Evolutionary conservation across 2,329 filamentous ascomycete genomes (phyloP), one percentile per base, ranked within the genome.

Genomic region (Hypoxylon sp.): DNA sequence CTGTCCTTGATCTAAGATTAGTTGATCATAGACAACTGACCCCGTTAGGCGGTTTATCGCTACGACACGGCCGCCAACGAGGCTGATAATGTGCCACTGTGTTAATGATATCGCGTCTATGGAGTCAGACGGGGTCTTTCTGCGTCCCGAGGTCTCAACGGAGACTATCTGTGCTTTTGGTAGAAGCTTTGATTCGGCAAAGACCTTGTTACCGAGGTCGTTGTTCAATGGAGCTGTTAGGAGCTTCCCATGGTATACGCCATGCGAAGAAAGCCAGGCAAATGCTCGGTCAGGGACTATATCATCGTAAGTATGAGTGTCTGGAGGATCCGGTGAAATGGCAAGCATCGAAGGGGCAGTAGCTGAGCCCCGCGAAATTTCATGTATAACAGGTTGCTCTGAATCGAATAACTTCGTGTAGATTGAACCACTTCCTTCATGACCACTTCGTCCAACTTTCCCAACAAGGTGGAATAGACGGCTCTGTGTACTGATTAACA

Each of bases 181-280:
- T 57, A 98, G 82, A 81, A 97, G 85, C 79, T 91, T 96, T 1
- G 94, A 91, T 59, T 94, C 92, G 3, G 88, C 87, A 78, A 97
- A 93, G 2, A 97, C 88, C 76, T 89, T 91, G 64, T 86, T 87
- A 29, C 93, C 92, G 14, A 97, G 84, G 19, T 91, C 88, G 13
- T 87, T 82, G 3, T 87, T 87, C 22, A 86, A 81, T 1, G 90
- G 86, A 0, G 85, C 82, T 5, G 88, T 88, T 29, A 91, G 84
- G 9, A 99, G 85, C 70, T 89, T 91, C n/a, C 96, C 96, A 75
- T 97, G 92, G 68, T 93, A 93, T 3, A 98, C 88, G 6, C 96
- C 95, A 71, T 97, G 91, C 0, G 91, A 90, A 9, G 91, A 94
- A 3, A 98, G 86, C 96, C 96, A 99, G 0, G 94, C 96, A 81